Base-by-base conservation (phyloP, 2,329 filamentous ascomycete species). In the Chaetomium globosum region DNA sequence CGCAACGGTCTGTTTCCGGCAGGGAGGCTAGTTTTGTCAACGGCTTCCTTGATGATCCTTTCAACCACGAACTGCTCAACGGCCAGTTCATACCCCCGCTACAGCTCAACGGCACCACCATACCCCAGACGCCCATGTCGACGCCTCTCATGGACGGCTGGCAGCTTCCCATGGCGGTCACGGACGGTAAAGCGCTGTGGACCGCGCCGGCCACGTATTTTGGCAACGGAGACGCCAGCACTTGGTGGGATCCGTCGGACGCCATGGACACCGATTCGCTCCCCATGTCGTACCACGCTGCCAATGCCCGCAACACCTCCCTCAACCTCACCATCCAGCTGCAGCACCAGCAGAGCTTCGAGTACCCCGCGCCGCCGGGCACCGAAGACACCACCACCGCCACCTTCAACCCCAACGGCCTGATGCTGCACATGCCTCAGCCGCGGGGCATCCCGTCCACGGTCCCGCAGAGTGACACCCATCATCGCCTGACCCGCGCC, bases 351-450 rank as follows among this genome's bases (percentile, higher is more conserved):
- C 68, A 30, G n/a, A 56, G 36, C 23, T 67, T 63, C 28, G 55
- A 66, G 9, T 67, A 67, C 31, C 61, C 67, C 8, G 33, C 61
- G 4, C 65, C 65, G 1, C 67, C 65, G 1, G 59, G 51, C 13
- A 63, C 59, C 54, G 61, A 61, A 19, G 36, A 65, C 43, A 7
- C 36, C 28, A 46, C 26, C 23, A 2, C 48, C 13, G 39, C 64
- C 51, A 57, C 55, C 5, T 66, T 69, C 52, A 64, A 64, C 53
- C 61, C 60, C 48, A 55, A 68, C 21, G 81, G 81, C 1, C 79
- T 85, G 65, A 82, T 83, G 80, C 82, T 85, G 65, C 81, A 85
- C 69, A 83, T 84, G 81, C 82, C 82, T 21, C 81, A 82, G 65
- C 78, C 81, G 4, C 80, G 75, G 0, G 67, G 73, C 5, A 74